Evolutionary conservation across 2,329 filamentous ascomycete species (phyloP), one percentile per base, ranked within the genome.

Genomic region (Thielaviopsis euricoi): DNA sequence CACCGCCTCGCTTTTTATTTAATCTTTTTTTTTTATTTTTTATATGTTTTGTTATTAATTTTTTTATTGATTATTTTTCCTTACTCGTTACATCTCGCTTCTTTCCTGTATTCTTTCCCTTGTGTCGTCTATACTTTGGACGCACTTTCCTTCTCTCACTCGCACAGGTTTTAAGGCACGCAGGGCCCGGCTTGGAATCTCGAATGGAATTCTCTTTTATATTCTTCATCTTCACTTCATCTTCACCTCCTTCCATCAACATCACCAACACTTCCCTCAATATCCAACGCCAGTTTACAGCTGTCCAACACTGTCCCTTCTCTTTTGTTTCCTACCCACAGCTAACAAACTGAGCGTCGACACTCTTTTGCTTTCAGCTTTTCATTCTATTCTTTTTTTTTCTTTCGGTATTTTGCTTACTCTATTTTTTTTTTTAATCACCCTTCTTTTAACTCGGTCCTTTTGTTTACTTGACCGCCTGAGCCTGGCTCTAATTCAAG

Each of bases 101-200:
- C 53, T 57, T 62, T 33, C 21, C 49, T 10, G 29, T 2, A 6
- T 33, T 33, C 17, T n/a, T 43, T 43, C 37, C 37, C 37, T 43
- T 43, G 37, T 3, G 10, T 43, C 37, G 37, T 43, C 7, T 33
- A 2, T 33, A 48, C 33, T 40, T 26, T 60, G 49, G 54, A 56
- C 46, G 52, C 50, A 15, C 43, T 13, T 53, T 37, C 60, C n/a
- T n/a, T n/a, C n/a, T n/a, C n/a, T n/a, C n/a, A n/a, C n/a, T 58
- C 56, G 53, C 51, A 53, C 52, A 55, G 58, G 56, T 46, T 55
- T 59, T 59, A 58, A 63, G 57, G 57, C 61, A 61, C 59, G 43
- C 48, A 57, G 43, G 37, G 49, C 61, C 58, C 54, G 53, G 55
- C 53, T 57, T 57, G 56, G 60, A 58, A 53, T 63, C 58, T 51